These are phyloP conservation scores for Hibiscus trionum DNA, from an alignment of 345 rosid species.

Conservation along the genomic window DNA sequence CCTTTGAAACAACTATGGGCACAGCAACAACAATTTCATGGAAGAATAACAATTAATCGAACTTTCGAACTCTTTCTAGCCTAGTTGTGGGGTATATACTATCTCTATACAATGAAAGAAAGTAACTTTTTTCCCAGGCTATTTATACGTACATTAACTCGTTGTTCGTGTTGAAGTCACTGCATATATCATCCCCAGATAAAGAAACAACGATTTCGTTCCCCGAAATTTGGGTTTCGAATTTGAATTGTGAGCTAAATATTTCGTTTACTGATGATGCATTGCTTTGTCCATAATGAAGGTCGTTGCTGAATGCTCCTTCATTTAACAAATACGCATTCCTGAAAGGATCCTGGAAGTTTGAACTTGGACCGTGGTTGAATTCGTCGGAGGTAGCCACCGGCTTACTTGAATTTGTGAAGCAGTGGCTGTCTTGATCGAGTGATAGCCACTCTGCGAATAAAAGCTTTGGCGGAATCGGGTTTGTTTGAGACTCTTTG, in stretches of 20 bases:
- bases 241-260: slow-evolving; percentile 37
- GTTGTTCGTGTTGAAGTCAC: slow-evolving; percentile 31
- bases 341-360: slow-evolving; percentile 19
- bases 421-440: slow-evolving; percentile 21
- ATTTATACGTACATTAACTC: slow-evolving; percentile 39
- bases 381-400: slow-evolving; percentile 11
- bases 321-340: slow-evolving; percentile 14
- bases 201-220: slow-evolving; percentile 30
- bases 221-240: slow-evolving; percentile 41
- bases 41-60: slow-evolving; percentile 22
- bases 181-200: slow-evolving; percentile 28
- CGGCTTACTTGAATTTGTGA: slow-evolving; percentile 13
- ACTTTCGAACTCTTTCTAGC: neutral
- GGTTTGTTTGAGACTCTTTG: slow-evolving; percentile 10
- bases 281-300: slow-evolving; percentile 20
- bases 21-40: neutral
- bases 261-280: slow-evolving; percentile 30
- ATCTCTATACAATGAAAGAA: neutral
- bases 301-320: slow-evolving; percentile 20
- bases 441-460: slow-evolving; percentile 74
- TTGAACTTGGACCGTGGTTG: slow-evolving; percentile 17
- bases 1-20: neutral
- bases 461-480: slow-evolving; percentile 41
- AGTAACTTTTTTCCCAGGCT: neutral
- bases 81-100: neutral